Conservation (phyloP, 768 basidiomycete genomes). For the Mycena sanguinolenta region DNA sequence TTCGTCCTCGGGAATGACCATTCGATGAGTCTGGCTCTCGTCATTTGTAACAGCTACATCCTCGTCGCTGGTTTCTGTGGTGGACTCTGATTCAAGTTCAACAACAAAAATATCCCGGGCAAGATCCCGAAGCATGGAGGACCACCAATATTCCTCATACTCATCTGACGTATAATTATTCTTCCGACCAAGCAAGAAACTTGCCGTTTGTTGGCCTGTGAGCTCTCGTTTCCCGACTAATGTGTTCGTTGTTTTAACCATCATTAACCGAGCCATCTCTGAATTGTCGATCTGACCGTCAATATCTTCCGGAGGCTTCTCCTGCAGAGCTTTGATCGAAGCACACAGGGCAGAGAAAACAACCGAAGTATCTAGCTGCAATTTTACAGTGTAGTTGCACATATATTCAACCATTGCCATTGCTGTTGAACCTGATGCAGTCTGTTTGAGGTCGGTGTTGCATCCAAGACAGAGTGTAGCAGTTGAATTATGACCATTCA, state of each 20-base stretch:
- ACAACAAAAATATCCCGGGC: constrained; percentile 38
- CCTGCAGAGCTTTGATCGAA: constrained; percentile 29
- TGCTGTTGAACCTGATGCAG: constrained; percentile 27
- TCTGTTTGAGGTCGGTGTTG: constrained; percentile 28
- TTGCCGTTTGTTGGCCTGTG: constrained; percentile 21
- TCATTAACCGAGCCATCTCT: constrained; percentile 15
- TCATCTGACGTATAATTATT: constrained; percentile 23
- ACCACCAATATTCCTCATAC: constrained; percentile 27
- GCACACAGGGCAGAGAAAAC: constrained; percentile 34
- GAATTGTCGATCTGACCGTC: constrained; percentile 28
- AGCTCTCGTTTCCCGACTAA: constrained; percentile 27
- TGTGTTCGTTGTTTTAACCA: constrained; percentile 26
- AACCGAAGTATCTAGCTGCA: constrained; percentile 27
- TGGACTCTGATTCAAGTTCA: background rate
- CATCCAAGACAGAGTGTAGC: background rate
- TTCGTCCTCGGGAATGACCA: constrained; percentile 21
- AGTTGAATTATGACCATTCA: background rate
- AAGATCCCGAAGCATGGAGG: constrained; percentile 16
- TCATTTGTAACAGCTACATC: too few relatives aligned
- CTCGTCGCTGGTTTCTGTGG: too few relatives aligned
- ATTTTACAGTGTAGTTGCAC: constrained; percentile 29
- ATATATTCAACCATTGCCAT: constrained; percentile 30
- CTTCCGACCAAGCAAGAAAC: constrained; percentile 6
- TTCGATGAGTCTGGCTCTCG: too few relatives aligned
- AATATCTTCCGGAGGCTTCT: constrained; percentile 29